Evolutionary conservation across 352 stramenopile genomes (phyloP).

Genomic region (Phytophthora syringae): DNA sequence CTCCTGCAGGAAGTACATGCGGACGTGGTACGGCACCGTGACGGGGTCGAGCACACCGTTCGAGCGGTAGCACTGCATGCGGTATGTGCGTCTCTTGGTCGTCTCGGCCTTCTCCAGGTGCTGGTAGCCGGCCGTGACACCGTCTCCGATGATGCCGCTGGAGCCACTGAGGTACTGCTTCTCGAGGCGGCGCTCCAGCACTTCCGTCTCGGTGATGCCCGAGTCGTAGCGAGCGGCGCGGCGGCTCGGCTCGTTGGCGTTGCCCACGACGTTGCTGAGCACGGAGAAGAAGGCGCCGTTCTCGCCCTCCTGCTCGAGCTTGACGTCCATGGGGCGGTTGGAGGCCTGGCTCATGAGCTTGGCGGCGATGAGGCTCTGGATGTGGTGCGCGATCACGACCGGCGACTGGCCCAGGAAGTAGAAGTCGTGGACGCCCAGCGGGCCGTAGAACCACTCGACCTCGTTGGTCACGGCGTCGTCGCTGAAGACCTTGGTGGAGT

Average conservation of each 20-base stretch:
- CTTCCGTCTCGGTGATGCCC: slow-evolving; percentile 71
- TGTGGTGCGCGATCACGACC: slow-evolving; percentile 73
- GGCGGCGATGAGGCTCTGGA: slow-evolving; percentile 79
- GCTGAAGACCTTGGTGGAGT: slow-evolving; percentile 64
- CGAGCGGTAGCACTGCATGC: slow-evolving; percentile 88
- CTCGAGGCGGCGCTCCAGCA: slow-evolving; percentile 78
- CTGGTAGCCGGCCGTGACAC: slow-evolving; percentile 82
- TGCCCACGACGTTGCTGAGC: slow-evolving; percentile 84
- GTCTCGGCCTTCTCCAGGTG: slow-evolving; percentile 65
- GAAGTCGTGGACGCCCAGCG: slow-evolving; percentile 82
- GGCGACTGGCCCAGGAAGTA: slow-evolving; percentile 80
- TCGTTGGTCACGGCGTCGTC: slow-evolving; percentile 64
- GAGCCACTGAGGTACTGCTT: slow-evolving; percentile 82
- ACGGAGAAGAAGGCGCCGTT: slow-evolving; percentile 83
- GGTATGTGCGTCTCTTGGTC: slow-evolving; percentile 70
- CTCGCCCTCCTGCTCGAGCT: slow-evolving; percentile 79
- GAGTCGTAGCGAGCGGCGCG: slow-evolving; percentile 56
- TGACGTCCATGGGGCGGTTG: slow-evolving; percentile 76
- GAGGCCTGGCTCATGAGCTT: slow-evolving; percentile 87
- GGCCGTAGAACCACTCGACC: slow-evolving; percentile 86
- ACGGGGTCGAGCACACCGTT: slow-evolving; percentile 76
- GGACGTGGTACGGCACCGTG: slow-evolving; percentile 81
- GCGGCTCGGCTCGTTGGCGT: slow-evolving; percentile 50
- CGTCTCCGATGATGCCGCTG: slow-evolving; percentile 75
- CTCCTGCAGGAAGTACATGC: slow-evolving; percentile 87